Conservation (phyloP, 306 rosid genomes). For the Luffa aegyptiaca region DNA sequence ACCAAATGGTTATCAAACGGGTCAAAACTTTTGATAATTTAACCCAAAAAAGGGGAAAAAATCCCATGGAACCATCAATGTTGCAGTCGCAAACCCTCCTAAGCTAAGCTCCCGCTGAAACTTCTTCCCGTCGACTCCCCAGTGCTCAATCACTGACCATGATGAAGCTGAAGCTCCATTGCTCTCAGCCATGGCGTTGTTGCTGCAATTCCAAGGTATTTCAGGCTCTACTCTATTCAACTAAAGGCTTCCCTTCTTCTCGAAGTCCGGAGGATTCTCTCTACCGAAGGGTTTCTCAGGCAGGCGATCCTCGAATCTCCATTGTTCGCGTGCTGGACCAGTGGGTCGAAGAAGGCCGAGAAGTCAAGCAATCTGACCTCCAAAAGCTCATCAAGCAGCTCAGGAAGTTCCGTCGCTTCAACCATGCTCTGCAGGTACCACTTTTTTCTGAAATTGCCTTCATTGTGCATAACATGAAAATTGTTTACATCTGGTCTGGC, state of each 20-base stretch:
- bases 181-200: slow-evolving; percentile 23
- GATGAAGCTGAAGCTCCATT: slow-evolving; percentile 29
- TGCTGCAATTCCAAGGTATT: slow-evolving; percentile 3
- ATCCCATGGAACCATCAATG: neutral
- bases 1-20: too few species aligned
- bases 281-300: slow-evolving; percentile 19
- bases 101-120: neutral
- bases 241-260: neutral
- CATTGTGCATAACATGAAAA: neutral
- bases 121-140: too few species aligned
- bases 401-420: slow-evolving; percentile 30
- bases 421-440: slow-evolving; percentile 62
- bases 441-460: neutral
- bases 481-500: neutral
- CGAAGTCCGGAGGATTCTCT: slow-evolving; percentile 21
- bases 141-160: neutral
- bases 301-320: slow-evolving; percentile 27
- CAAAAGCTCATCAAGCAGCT: slow-evolving; percentile 26
- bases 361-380: slow-evolving; percentile 20
- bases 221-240: slow-evolving; percentile 17
- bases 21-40: too few species aligned
- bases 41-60: neutral
- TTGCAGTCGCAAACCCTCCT: neutral
- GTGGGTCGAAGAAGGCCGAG: slow-evolving; percentile 47
- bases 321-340: slow-evolving; percentile 36